Evolutionary conservation across 345 rosid genomes (phyloP).

Genomic region (Dipteronia dyeriana): DNA sequence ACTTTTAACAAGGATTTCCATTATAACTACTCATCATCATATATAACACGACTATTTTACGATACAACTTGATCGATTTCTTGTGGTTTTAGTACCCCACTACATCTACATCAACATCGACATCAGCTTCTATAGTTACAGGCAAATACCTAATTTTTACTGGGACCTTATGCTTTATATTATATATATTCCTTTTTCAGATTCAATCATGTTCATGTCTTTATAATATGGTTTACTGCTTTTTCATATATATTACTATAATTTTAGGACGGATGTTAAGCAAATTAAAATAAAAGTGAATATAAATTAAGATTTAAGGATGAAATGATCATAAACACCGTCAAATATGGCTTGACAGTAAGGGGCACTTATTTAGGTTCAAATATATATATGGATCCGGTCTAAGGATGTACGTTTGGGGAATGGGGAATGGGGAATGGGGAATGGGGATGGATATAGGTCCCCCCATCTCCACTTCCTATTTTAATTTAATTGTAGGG

Average conservation of each 20-base stretch:
- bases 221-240: neutral
- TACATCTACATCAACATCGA: conserved; percentile 17
- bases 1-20: conserved; percentile 48
- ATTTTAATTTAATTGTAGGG: no score
- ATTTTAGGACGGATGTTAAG: neutral
- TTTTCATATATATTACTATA: neutral
- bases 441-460: no score
- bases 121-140: conserved; percentile 4
- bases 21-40: conserved; percentile 17
- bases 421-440: no score
- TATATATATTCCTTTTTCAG: neutral
- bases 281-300: no score
- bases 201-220: neutral
- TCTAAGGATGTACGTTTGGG: no score
- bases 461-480: no score
- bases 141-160: neutral
- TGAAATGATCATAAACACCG: no score
- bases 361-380: no score
- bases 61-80: conserved; percentile 8
- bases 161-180: neutral
- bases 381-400: no score
- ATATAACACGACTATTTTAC: neutral
- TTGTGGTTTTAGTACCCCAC: conserved; percentile 25
- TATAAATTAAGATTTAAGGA: no score
- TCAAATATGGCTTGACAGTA: no score